phyloP scores from a whole-genome alignment of 768 basidiomycete genomes.

The Suillus americanus region DNA sequence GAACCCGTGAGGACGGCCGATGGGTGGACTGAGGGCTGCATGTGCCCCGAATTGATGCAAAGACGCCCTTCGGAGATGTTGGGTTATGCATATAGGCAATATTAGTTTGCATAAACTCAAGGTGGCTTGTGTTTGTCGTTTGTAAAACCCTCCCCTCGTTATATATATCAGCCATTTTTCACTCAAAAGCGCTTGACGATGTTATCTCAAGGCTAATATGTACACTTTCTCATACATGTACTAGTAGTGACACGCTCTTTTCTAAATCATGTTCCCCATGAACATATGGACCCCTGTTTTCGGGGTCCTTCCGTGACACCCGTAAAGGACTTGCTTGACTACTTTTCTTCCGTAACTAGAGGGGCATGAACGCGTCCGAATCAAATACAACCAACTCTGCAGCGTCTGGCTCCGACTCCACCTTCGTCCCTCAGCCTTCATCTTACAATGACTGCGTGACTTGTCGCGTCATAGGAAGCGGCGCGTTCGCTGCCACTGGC shows the following conservation, averaged over 20 bases:
- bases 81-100: neutral
- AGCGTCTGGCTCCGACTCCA: neutral
- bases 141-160: neutral
- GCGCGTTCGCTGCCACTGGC: conserved; percentile 60
- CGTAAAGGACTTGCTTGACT: neutral
- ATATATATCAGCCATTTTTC: neutral
- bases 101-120: neutral
- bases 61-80: neutral
- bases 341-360: neutral
- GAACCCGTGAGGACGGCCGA: neutral
- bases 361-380: neutral
- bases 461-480: conserved; percentile 68
- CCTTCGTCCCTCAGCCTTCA: neutral
- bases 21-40: conserved; percentile 1
- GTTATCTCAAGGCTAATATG: neutral
- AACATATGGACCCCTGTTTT: neutral
- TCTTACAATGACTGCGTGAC: conserved; percentile 57
- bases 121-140: neutral
- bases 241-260: too few relatives aligned
- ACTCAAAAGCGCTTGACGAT: neutral
- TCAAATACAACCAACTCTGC: neutral
- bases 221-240: neutral
- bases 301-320: neutral
- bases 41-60: conserved; percentile 5
- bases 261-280: neutral